Base-by-base conservation (phyloP, 805 yeast genomes). In the Candida krabiensis region DNA sequence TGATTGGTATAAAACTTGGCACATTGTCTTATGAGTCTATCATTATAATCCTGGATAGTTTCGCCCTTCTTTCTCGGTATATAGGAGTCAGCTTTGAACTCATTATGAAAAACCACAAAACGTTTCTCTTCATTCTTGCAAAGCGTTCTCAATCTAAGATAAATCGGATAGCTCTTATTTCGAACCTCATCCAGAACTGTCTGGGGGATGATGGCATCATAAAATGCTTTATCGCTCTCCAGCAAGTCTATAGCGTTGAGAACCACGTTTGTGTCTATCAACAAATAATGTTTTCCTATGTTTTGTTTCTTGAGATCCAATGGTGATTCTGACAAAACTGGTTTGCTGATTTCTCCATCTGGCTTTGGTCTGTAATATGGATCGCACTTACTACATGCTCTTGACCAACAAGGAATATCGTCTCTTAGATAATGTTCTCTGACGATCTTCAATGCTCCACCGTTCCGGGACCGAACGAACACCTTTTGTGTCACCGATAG, bases 131-230 rank as follows among this genome's bases (percentile, higher is more conserved):
- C 87, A 30, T 77, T 71, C 50, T 86, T 83, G 21, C 86, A 80
- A 14, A 93, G 66, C 2, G 85, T 76, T 53, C 97, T 74, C 33
- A 91, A 63, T 57, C 99, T 74, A 53, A 86, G 80, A 60, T 90
- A 93, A 14, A 91, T 81, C 4, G 99, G 96, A 55, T 81, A 78
- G 35, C 96, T 86, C 55, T 83, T 73, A 58, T 88, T 88, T 47
- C 87, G 78, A 8, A 91, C 96, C 61, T 93, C 98, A 50, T 95
- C 97, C 24, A 93, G 69, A 2, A 88, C 97, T 5, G 95, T 85
- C 60, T 93, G 99, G 2, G 98, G 96, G n/a, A 93, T 68, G 40
- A 93, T 83, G 13, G 90, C 96, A 63, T 93, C 98, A 54, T 74
- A 83, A 55, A 93, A 86, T 37, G 86, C 83, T 21, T 75, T 72